These are phyloP conservation scores for Apiotrichum domesticum DNA, from an alignment of 1,284 basidiomycete species.

Conservation along the genomic window DNA sequence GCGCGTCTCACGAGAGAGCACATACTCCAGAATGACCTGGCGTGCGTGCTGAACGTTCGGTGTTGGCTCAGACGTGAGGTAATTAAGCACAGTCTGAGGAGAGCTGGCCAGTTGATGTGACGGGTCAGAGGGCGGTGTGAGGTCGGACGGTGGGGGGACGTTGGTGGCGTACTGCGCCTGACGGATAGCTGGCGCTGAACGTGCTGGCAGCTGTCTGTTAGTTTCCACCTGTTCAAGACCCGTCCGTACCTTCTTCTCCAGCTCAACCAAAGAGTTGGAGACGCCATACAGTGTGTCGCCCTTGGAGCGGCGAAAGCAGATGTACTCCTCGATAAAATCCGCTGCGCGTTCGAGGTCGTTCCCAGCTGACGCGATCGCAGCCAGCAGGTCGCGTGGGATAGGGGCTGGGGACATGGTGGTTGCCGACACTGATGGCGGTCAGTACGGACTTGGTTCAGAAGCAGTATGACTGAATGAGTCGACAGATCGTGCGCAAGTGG, in stretches of 20 bases:
- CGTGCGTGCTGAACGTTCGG: conserved; percentile 39
- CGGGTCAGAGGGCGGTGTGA: conserved; percentile 34
- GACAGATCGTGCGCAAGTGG: no score
- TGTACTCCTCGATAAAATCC: conserved; percentile 41
- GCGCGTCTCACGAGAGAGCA: conserved; percentile 34
- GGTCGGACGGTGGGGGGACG: conserved; percentile 40
- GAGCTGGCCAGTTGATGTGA: conserved; percentile 36
- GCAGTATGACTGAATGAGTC: no score
- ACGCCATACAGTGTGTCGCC: conserved; percentile 42
- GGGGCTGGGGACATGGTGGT: not conserved
- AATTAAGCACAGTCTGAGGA: conserved; percentile 29
- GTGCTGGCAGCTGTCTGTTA: conserved; percentile 21
- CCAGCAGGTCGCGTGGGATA: not conserved
- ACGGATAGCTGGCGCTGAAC: conserved; percentile 31
- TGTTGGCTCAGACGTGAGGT: conserved; percentile 31
- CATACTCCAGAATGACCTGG: conserved; percentile 45
- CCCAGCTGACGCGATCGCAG: not conserved
- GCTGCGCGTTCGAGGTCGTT: conserved; percentile 13
- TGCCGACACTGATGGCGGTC: no score
- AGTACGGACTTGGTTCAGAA: no score
- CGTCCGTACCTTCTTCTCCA: conserved; percentile 34
- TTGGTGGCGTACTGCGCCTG: conserved; percentile 40
- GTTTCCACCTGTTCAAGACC: no score
- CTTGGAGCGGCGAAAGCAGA: conserved; percentile 32
- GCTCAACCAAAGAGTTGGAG: conserved; percentile 31